Evolutionary conservation across 1,284 basidiomycete species (phyloP).

Genomic region (Fomitiporia mediterranea): DNA sequence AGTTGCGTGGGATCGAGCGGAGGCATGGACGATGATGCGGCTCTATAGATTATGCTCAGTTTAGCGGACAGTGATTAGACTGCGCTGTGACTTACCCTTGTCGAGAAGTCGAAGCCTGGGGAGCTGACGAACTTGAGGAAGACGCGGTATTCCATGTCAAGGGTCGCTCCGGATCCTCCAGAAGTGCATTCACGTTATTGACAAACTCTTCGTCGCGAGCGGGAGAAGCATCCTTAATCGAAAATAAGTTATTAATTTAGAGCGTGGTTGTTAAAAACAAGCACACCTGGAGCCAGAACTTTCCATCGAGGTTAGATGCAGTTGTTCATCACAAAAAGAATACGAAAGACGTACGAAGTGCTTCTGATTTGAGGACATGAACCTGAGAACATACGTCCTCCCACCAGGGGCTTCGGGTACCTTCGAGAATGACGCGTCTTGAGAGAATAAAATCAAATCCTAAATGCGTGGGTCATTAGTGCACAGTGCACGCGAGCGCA

Average conservation of each 20-base stretch:
- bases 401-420: constrained; percentile 56
- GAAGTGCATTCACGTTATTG: constrained; percentile 60
- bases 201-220: constrained; percentile 66
- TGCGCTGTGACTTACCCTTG: constrained; percentile 1
- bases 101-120: constrained; percentile 12
- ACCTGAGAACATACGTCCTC: constrained; percentile 74
- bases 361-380: constrained; percentile 72
- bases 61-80: neutral
- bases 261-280: neutral
- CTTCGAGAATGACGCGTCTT: constrained; percentile 71
- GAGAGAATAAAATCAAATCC: constrained; percentile 76
- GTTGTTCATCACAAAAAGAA: neutral
- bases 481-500: neutral
- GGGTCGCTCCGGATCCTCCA: constrained; percentile 57
- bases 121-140: constrained; percentile 20
- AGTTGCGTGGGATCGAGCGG: constrained; percentile 40
- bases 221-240: constrained; percentile 59
- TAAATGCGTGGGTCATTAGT: too few relatives aligned
- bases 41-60: neutral
- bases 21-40: neutral
- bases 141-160: constrained; percentile 48
- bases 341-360: constrained; percentile 63
- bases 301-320: constrained; percentile 8
- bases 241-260: neutral
- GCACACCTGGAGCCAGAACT: constrained; percentile 83